Percentiles rank a stretch among this genome's conserved stretches.
phyloP scores from a whole-genome alignment of 1,139 yeast genomes.

The Diutina scorzettiae region DNA sequence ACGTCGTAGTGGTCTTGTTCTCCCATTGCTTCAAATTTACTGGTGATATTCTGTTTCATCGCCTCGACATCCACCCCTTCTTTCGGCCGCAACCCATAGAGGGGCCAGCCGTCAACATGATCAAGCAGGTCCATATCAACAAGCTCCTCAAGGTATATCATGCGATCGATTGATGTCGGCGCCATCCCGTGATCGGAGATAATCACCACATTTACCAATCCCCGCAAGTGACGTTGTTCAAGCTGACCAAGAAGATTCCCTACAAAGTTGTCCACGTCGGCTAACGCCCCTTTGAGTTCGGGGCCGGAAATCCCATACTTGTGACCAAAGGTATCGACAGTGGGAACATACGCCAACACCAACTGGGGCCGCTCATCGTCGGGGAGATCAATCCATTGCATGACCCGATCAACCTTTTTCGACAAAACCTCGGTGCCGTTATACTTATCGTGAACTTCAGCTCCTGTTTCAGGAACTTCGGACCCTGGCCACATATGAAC shows the following conservation, averaged over 20 bases:
- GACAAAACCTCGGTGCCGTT: constrained; percentile 52
- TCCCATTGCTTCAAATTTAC: constrained; percentile 15
- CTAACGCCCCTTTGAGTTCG: constrained; percentile 41
- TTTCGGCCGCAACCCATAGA: constrained; percentile 61
- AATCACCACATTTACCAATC: constrained; percentile 60
- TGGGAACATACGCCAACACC: constrained; percentile 71
- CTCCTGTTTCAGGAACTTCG: constrained; percentile 47
- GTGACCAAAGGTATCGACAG: constrained; percentile 69
- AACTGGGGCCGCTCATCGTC: constrained; percentile 58
- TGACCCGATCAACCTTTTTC: constrained; percentile 42
- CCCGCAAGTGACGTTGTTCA: constrained; percentile 39
- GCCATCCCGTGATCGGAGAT: constrained; percentile 95
- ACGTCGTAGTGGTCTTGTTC: constrained; percentile 30
- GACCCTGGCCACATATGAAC: constrained; percentile 98
- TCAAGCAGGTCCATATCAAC: constrained; percentile 43
- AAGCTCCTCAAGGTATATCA: constrained; percentile 59
- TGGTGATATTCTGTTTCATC: constrained; percentile 21
- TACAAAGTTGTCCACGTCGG: constrained; percentile 55
- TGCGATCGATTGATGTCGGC: constrained; percentile 59
- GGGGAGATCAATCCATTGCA: constrained; percentile 52
- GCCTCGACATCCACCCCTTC: constrained; percentile 21
- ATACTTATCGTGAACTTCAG: constrained; percentile 39
- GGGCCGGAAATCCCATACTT: constrained; percentile 53
- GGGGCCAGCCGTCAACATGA: constrained; percentile 82
- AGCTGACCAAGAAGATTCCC: constrained; percentile 38